Evolutionary conservation across 805 yeast genomes (phyloP).

Genomic region (Candida railenensis): DNA sequence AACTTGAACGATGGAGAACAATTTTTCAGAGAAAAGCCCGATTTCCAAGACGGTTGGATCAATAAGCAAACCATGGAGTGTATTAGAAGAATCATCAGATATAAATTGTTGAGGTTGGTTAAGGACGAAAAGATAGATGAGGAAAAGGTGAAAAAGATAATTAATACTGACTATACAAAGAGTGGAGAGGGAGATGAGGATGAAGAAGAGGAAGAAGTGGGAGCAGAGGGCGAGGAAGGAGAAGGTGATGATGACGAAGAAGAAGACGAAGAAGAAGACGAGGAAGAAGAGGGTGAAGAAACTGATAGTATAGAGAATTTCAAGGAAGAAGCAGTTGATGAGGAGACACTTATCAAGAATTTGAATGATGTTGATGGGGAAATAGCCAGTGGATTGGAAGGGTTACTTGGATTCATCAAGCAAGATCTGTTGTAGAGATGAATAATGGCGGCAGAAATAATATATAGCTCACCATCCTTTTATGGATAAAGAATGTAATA

Average conservation of each 20-base stretch:
- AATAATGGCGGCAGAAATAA: too few relatives aligned
- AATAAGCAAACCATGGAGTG: constrained; percentile 58
- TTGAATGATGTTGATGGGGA: constrained; percentile 36
- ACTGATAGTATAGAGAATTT: constrained; percentile 9
- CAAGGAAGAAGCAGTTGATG: constrained; percentile 11
- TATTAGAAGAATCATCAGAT: constrained; percentile 67
- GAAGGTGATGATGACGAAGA: constrained; percentile 19
- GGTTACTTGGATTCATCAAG: constrained; percentile 37
- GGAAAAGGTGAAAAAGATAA: constrained; percentile 42
- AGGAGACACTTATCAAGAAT: constrained; percentile 32
- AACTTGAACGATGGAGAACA: constrained; percentile 28
- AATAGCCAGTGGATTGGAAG: constrained; percentile 27
- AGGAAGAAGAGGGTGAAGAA: constrained; percentile 19
- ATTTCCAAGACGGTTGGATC: constrained; percentile 80
- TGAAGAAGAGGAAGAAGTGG: constrained; percentile 33
- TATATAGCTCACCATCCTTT: too few relatives aligned
- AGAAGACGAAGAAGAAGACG: constrained; percentile 24
- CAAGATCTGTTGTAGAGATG: constrained; percentile 22
- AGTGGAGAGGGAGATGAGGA: constrained; percentile 19
- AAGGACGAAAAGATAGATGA: constrained; percentile 47
- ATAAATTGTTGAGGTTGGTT: constrained; percentile 64
- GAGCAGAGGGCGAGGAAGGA: constrained; percentile 19
- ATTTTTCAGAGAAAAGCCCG: constrained; percentile 33
- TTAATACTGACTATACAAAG: constrained; percentile 32
- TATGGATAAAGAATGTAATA: too few relatives aligned